Evolutionary conservation across 2,329 filamentous ascomycete genomes (phyloP).

Genomic region (Colletotrichum gigasporum): DNA sequence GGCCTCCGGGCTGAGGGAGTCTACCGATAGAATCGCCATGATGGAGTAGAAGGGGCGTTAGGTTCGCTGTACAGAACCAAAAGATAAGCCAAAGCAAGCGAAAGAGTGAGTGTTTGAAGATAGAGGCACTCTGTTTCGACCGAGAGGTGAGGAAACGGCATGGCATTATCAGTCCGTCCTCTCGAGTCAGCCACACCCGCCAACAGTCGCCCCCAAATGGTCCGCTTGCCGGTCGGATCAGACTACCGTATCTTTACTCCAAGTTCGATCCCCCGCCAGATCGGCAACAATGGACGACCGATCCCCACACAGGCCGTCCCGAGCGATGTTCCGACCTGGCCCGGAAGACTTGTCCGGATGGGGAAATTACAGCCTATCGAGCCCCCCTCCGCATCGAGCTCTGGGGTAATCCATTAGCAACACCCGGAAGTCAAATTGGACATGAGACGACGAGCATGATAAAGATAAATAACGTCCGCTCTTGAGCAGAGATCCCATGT

Average conservation of each 20-base stretch:
- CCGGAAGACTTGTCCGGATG: constrained; percentile 22
- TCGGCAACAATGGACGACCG: constrained; percentile 5
- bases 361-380: constrained; percentile 28
- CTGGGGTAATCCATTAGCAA: not conserved
- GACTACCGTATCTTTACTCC: constrained; percentile 6
- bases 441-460: not conserved
- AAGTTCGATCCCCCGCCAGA: constrained; percentile 15
- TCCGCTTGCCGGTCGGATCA: not conserved
- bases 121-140: not conserved
- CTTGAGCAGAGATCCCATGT: too few relatives aligned
- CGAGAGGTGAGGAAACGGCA: not conserved
- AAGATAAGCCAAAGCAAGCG: not conserved
- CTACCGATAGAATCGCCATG: constrained; percentile 3
- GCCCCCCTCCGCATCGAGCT: not conserved
- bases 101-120: not conserved
- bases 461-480: not conserved
- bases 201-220: not conserved
- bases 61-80: not conserved
- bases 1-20: not conserved
- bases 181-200: not conserved
- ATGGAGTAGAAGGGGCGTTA: not conserved
- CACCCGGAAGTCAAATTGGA: constrained; percentile 4
- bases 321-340: constrained; percentile 15
- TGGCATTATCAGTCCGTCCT: constrained; percentile 1
- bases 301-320: constrained; percentile 19